Percentiles rank a stretch among this genome's conserved stretches.
These are phyloP conservation scores for Colletotrichum sp. DNA, from an alignment of 2,329 filamentous ascomycete species.

Conservation along the genomic window DNA sequence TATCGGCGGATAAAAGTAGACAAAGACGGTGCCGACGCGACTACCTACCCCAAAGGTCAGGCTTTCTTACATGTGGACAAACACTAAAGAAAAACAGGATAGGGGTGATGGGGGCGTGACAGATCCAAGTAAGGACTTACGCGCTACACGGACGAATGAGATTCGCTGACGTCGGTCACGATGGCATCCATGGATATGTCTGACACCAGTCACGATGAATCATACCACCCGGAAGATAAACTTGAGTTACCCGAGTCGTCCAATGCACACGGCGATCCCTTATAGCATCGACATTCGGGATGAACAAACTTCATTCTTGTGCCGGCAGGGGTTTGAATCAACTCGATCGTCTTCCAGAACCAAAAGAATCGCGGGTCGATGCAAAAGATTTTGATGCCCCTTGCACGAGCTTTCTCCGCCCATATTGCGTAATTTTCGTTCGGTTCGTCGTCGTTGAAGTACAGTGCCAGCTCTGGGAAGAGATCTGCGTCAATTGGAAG, in stretches of 20 bases:
- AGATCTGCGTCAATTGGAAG: not conserved
- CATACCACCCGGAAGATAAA: not conserved
- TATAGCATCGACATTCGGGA: not conserved
- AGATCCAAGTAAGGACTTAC: not conserved
- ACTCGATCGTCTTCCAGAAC: not conserved
- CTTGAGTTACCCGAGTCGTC: not conserved
- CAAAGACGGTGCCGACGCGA: not conserved
- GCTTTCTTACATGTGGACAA: not conserved
- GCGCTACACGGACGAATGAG: not conserved
- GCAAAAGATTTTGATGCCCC: not conserved
- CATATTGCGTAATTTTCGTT: not conserved
- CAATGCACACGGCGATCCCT: not conserved
- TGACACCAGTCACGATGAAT: not conserved
- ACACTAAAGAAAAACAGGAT: not conserved
- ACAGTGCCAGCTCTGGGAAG: not conserved
- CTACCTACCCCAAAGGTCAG: not conserved
- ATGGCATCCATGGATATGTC: not conserved
- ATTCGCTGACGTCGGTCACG: not conserved
- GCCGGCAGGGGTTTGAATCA: not conserved
- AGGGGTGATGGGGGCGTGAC: not conserved
- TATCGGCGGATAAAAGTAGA: not conserved
- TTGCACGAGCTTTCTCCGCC: not conserved
- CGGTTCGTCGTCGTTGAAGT: not conserved
- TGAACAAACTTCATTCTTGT: not conserved
- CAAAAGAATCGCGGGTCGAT: not conserved